Evolutionary conservation across 495 filamentous ascomycete genomes (phyloP), one percentile per base, ranked within the genome.

Genomic region (Elaphomyces granulatus): DNA sequence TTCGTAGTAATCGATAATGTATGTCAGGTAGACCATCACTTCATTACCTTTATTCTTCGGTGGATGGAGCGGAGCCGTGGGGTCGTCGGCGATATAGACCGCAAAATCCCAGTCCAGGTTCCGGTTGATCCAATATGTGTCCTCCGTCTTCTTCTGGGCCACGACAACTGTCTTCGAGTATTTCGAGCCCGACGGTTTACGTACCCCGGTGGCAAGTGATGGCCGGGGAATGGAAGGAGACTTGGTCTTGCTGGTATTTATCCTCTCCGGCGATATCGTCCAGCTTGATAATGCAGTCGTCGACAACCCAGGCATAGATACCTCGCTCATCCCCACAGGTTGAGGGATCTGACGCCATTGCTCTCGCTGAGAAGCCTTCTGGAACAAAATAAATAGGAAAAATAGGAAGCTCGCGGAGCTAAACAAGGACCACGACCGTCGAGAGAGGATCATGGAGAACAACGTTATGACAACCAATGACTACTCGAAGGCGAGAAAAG

Each of bases 31-130:
- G 7, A 79, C 65, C 66, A 85, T 77, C 10, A 77, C 81, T 52
- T 87, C 81, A 46, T 84, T 74, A 8, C 81, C 82, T 54, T 85
- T 85, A 47, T 82, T 82, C 45, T 70, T 68, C 0, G 77, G 78
- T 2, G 79, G 74, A 50, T 81, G 78, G 3, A 75, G 59, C 6
- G 62, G 61, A 1, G 78, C 77, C 0, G 48, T 56, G 9, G 70
- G 67, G 45, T 80, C 72, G 45, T 85, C 71, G 36, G 68, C 78
- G 26, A 74, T 65, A 48, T 84, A 85, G 17, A 79, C 58, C n/a
- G 75, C 70, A 14, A 63, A 58, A n/a, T 66, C 49, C 45, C 79
- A 64, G 28, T 74, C 71, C 2, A 75, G 42, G 39, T 78, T 60
- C 12, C 65, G 44, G 19, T 64, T 56, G 10, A 78, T 74, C 81